A percentile compares a stretch with the other conserved stretches of the same genome.
Evolutionary conservation across 2,329 filamentous ascomycete genomes (phyloP).

Genomic region (Aspergillus udagawae): DNA sequence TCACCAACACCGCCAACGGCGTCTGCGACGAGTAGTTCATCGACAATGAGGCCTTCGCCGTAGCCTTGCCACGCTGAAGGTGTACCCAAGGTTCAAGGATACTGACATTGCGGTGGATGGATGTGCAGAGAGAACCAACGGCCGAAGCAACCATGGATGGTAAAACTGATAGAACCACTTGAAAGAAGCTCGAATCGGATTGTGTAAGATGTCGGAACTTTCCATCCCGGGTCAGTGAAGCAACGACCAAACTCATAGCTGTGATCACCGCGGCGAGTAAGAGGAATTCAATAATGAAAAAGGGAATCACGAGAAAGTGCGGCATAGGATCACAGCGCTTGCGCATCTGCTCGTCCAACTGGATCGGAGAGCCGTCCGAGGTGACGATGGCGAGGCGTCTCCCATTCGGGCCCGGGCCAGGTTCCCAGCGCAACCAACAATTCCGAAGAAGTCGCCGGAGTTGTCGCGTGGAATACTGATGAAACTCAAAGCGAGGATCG

Average conservation of each 20-base stretch:
- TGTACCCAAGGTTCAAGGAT: slow-evolving; percentile 35
- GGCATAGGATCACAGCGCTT: slow-evolving; percentile 28
- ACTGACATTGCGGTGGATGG: slow-evolving; percentile 32
- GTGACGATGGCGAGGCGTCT: slow-evolving; percentile 27
- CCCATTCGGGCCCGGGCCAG: slow-evolving; percentile 21
- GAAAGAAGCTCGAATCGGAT: slow-evolving; percentile 28
- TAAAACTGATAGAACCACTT: slow-evolving; percentile 28
- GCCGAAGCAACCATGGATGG: slow-evolving; percentile 31
- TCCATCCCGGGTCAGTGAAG: slow-evolving; percentile 26
- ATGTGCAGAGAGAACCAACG: slow-evolving; percentile 29
- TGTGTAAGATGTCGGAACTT: slow-evolving; percentile 29
- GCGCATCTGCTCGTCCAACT: slow-evolving; percentile 21
- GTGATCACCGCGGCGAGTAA: slow-evolving; percentile 28
- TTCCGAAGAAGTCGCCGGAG: slow-evolving; percentile 27
- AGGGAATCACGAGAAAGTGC: slow-evolving; percentile 31
- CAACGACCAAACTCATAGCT: slow-evolving; percentile 26
- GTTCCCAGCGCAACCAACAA: slow-evolving; percentile 27
- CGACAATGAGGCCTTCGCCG: slow-evolving; percentile 23
- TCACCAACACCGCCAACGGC: slow-evolving; percentile 26
- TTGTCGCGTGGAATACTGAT: slow-evolving; percentile 32
- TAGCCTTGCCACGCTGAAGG: slow-evolving; percentile 28
- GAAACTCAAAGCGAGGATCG: slow-evolving; percentile 24
- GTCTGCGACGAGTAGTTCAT: slow-evolving; percentile 33
- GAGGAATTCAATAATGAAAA: slow-evolving; percentile 33
- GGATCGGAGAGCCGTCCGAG: slow-evolving; percentile 24